Evolutionary conservation across 768 basidiomycete genomes (phyloP).

Genomic region (Austroboletus eburneus): DNA sequence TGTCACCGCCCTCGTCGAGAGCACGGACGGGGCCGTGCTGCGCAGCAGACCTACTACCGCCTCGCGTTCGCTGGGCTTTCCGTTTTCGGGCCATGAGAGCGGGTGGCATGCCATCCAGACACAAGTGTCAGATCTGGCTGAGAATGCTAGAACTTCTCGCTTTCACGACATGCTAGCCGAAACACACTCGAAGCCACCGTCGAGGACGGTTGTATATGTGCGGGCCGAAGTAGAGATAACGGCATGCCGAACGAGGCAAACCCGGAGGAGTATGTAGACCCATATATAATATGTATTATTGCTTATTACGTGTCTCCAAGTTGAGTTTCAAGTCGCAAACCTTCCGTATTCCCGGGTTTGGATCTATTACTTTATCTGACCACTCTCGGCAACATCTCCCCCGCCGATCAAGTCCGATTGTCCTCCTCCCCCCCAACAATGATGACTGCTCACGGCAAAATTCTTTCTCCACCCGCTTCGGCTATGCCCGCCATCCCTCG

Average conservation of each 20-base stretch:
- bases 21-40: too few relatives aligned
- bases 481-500: slow-evolving; percentile 21
- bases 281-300: too few relatives aligned
- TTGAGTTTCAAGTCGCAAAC: slow-evolving; percentile 32
- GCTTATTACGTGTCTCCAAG: slow-evolving; percentile 29
- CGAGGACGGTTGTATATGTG: neutral
- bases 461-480: too few relatives aligned
- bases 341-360: slow-evolving; percentile 20
- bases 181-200: slow-evolving; percentile 5
- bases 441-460: too few relatives aligned
- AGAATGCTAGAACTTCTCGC: slow-evolving; percentile 11
- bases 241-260: slow-evolving; percentile 8
- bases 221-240: slow-evolving; percentile 14
- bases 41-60: too few relatives aligned
- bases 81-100: slow-evolving; percentile 8
- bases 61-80: neutral
- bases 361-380: slow-evolving; percentile 32
- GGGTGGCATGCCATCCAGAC: slow-evolving; percentile 16
- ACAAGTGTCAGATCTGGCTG: slow-evolving; percentile 30
- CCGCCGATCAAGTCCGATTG: slow-evolving; percentile 35
- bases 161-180: slow-evolving; percentile 9
- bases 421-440: too few relatives aligned
- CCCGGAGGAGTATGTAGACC: too few relatives aligned
- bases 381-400: slow-evolving; percentile 23
- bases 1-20: slow-evolving; percentile 6